Conservation (phyloP, 1,284 basidiomycete species). For the Leccinum insigne region DNA sequence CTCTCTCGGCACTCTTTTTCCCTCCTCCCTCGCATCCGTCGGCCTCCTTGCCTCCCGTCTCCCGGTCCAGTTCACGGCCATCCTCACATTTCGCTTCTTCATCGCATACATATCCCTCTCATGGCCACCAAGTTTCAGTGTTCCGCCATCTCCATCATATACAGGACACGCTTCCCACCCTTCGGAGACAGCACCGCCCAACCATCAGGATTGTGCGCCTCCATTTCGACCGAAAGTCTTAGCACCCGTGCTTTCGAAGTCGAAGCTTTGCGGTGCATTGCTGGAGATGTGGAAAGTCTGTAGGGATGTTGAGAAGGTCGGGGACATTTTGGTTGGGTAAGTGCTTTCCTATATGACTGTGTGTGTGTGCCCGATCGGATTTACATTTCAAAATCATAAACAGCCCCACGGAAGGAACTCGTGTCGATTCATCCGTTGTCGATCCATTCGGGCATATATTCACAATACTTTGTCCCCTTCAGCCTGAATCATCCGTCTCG, state of each 20-base stretch:
- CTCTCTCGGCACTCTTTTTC: slow-evolving; percentile 24
- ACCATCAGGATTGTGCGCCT: not conserved
- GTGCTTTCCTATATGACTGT: slow-evolving; percentile 26
- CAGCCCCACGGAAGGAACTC: slow-evolving; percentile 74
- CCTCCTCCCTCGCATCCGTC: slow-evolving; percentile 9
- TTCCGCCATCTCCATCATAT: slow-evolving; percentile 12
- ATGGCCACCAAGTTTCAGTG: slow-evolving; percentile 4
- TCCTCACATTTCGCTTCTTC: slow-evolving; percentile 25
- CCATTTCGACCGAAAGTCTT: slow-evolving; percentile 53
- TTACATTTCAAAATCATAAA: not conserved
- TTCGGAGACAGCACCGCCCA: slow-evolving; percentile 2
- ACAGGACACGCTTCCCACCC: slow-evolving; percentile 8
- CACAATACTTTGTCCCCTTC: slow-evolving; percentile 45
- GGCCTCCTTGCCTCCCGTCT: slow-evolving; percentile 20
- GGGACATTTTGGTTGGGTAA: slow-evolving; percentile 62
- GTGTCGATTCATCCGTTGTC: slow-evolving; percentile 54
- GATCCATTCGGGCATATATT: slow-evolving; percentile 76
- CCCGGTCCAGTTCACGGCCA: slow-evolving; percentile 24
- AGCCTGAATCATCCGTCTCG: slow-evolving; percentile 10
- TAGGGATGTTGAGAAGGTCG: slow-evolving; percentile 22
- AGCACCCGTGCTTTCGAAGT: slow-evolving; percentile 79
- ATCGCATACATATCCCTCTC: slow-evolving; percentile 10
- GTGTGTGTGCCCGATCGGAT: not conserved
- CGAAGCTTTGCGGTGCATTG: slow-evolving; percentile 37
- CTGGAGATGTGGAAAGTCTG: slow-evolving; percentile 29